Conservation (phyloP, 495 filamentous ascomycete species). For the Aspergillus homomorphus region DNA sequence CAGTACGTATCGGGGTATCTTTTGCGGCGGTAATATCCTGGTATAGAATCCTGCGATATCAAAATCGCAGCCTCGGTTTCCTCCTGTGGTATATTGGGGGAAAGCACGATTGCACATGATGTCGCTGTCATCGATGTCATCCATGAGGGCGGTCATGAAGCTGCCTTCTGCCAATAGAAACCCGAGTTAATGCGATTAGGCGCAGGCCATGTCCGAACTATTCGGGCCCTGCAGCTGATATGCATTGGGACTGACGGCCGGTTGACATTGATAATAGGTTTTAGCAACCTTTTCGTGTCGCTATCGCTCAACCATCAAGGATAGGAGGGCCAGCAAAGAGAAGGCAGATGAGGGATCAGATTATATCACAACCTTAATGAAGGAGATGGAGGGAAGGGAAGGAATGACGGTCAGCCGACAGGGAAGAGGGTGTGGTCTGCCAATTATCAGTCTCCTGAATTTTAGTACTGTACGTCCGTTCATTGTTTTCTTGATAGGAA, state of each 20-base stretch:
- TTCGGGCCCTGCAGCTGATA: slow-evolving; percentile 27
- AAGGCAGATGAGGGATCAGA: not conserved
- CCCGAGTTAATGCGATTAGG: slow-evolving; percentile 11
- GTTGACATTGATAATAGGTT: slow-evolving; percentile 29
- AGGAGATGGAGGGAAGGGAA: not conserved
- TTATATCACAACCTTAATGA: not conserved
- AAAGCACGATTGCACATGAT: not conserved
- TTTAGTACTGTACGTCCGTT: not conserved
- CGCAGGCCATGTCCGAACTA: slow-evolving; percentile 16
- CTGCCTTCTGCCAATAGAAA: slow-evolving; percentile 14
- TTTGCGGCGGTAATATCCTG: not conserved
- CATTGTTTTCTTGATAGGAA: not conserved
- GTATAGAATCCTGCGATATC: not conserved
- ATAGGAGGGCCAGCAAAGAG: not conserved
- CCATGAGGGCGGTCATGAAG: slow-evolving; percentile 9
- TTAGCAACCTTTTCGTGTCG: slow-evolving; percentile 20
- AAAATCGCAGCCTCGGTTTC: not conserved
- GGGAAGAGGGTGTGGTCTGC: not conserved
- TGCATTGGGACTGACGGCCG: slow-evolving; percentile 12
- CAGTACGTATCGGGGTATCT: slow-evolving; percentile 2
- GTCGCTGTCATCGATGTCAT: not conserved
- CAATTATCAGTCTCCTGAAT: slow-evolving; percentile 7
- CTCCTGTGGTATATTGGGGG: not conserved
- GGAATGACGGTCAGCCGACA: slow-evolving; percentile 16
- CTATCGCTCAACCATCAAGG: slow-evolving; percentile 15